Evolutionary conservation across 129 eudicot species (phyloP), one percentile per base, ranked within the genome.

Genomic region (Centella asiatica): DNA sequence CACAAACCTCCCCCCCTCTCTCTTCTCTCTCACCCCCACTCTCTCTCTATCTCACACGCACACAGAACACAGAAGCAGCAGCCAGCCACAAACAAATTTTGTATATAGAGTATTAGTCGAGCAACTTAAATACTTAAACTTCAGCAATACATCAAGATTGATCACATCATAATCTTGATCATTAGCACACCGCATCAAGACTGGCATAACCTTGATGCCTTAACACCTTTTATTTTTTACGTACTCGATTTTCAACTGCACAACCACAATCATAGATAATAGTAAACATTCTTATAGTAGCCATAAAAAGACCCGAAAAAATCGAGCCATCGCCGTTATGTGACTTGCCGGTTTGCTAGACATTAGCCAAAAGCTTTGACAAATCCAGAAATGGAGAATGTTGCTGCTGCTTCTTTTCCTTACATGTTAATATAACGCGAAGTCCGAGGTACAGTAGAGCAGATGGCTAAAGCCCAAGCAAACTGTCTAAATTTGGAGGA

Each of bases 281-380:
- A n/a, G n/a, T 26, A 4, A 12, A 55, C 14, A 55, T 29, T 4
- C 39, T 26, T 29, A 31, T 31, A 39, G 45, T 42, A 79, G 49
- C 70, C 74, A 77, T 25, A 15, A 47, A 54, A 58, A 67, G 81
- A 81, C 85, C 71, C 80, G 11, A 39, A 52, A 1, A 24, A 53
- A 3, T 52, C 4, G 87, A 82, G 81, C 72, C 73, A 61, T 60
- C 55, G 81, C 85, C 87, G 64, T 77, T 84, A 27, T 24, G 81
- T 86, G 95, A 86, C 95, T 86, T 86, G 95, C 95, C 95, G 84
- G 86, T 72, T 72, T 26, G 78, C 66, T 62, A 56, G 76, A 59
- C 73, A 44, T 24, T 45, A 57, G 6, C 76, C 70, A 6, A 18
- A 53, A 12, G 34, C 59, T 24, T 34, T 24, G 19, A 53, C 27